These are phyloP conservation scores for Botryobasidium botryosum DNA, from an alignment of 768 basidiomycete genomes.

Conservation along the genomic window DNA sequence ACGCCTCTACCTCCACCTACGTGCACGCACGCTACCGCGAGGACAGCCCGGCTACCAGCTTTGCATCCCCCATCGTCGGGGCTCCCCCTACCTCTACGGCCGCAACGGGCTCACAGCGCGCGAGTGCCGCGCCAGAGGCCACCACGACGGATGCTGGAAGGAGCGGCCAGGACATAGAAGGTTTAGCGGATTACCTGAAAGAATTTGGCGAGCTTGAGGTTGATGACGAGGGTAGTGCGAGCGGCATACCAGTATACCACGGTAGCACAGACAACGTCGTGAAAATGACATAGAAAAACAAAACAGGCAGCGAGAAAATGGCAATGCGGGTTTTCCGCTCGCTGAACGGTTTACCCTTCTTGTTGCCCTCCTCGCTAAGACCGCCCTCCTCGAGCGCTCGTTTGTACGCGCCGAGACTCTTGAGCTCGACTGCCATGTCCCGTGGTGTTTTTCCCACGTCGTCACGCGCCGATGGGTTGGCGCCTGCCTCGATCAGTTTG, in stretches of 20 bases:
- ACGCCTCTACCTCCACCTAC: too few relatives aligned
- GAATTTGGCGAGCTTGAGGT: too few relatives aligned
- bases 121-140: too few relatives aligned
- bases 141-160: too few relatives aligned
- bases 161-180: too few relatives aligned
- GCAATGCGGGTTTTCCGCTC: conserved; percentile 74
- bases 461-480: conserved; percentile 65
- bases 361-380: conserved; percentile 55
- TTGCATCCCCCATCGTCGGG: too few relatives aligned
- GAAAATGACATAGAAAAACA: conserved; percentile 73
- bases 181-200: too few relatives aligned
- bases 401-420: conserved; percentile 80
- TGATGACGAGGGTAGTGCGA: too few relatives aligned
- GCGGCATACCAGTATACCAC: conserved; percentile 75
- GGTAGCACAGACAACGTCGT: conserved; percentile 68
- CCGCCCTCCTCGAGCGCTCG: conserved; percentile 80
- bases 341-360: conserved; percentile 47
- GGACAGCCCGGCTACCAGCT: too few relatives aligned
- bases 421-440: conserved; percentile 90
- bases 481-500: conserved; percentile 70
- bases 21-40: too few relatives aligned
- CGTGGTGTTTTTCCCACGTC: conserved; percentile 70
- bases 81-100: too few relatives aligned
- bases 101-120: too few relatives aligned
- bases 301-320: conserved; percentile 59